phyloP scores from a whole-genome alignment of 164 flowering plant species.

The Nymphaea colorata region DNA sequence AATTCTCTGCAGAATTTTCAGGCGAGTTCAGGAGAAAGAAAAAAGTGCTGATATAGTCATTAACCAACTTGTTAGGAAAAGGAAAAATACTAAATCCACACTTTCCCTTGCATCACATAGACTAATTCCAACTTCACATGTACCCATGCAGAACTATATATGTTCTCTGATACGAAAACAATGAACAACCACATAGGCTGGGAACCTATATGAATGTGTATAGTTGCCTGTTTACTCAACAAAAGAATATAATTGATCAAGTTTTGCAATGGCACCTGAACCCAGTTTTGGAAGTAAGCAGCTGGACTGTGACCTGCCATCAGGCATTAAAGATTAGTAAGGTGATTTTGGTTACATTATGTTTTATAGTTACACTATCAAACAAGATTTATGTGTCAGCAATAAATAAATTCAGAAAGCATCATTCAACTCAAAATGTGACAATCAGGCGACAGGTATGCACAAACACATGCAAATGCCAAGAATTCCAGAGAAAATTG shows the following conservation, averaged over 20 bases:
- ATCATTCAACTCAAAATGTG: neutral
- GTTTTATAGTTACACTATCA: neutral
- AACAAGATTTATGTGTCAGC: neutral
- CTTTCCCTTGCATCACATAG: no score
- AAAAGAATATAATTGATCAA: neutral
- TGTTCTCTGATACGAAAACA: neutral
- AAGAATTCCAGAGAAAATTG: slow-evolving; percentile 1
- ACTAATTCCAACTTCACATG: no score
- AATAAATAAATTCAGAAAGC: neutral
- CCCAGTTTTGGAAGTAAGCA: slow-evolving; percentile 95
- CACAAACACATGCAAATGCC: neutral
- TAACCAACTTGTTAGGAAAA: no score
- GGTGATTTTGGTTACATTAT: neutral
- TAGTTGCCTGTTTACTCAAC: neutral
- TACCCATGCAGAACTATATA: no score
- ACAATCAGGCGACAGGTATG: neutral
- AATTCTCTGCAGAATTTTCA: slow-evolving; percentile 57
- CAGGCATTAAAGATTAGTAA: slow-evolving; percentile 1
- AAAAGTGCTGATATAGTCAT: no score
- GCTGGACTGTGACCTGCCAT: slow-evolving; percentile 84
- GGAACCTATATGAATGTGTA: neutral
- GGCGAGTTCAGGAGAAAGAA: neutral
- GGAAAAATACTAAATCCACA: no score
- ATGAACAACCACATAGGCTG: neutral
- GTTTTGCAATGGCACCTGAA: slow-evolving; percentile 55